Evolutionary conservation across 306 rosid genomes (phyloP), one percentile per base, ranked within the genome.

Genomic region (Sechiopsis laciniata): DNA sequence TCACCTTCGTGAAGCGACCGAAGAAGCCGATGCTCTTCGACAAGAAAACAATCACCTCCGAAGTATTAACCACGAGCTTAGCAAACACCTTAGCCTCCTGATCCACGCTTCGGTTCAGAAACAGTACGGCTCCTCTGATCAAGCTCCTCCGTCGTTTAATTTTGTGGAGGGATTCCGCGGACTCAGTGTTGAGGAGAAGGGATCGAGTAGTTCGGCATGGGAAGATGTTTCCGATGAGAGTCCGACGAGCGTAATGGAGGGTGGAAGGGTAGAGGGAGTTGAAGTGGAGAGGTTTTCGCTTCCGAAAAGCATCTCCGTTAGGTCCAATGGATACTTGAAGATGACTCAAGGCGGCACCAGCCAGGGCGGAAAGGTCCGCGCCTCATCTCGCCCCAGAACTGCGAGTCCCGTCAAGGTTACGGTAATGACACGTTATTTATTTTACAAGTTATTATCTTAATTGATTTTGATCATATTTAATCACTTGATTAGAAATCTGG

Each of bases 221-320:
- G 85, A 77, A 8, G 82, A 80, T 9, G 67, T 75, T 45, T 84
- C 86, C 54, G 85, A 87, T 58, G 87, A 80, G 80, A 84, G 96
- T 69, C 96, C 90, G 42, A 85, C 88, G 21, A 85, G 91, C 55
- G 89, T 88, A 82, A 82, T 84, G 42, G 91, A 80, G 75, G 83
- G 71, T 61, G 80, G 81, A 72, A 75, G 74, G 6, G 56, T 42
- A n/a, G 80, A 83, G 78, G 83, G 78, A 58, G 85, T 74, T 50
- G 89, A 88, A 48, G 83, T 64, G 65, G 89, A 85, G 80, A 81
- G 97, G 71, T 85, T 80, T 78, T 75, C 90, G 50, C 87, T 93
- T 74, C 98, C 98, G 0, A 93, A 93, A 83, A 93, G 98, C 78
- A 90, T 93, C 17, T 93, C 98, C 13, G 97, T 93, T 63, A 88